Percentiles rank a stretch among this genome's conserved stretches.
These are phyloP conservation scores for Paragyromitra xinjiangensis DNA, from an alignment of 495 filamentous ascomycete genomes.

Conservation along the genomic window DNA sequence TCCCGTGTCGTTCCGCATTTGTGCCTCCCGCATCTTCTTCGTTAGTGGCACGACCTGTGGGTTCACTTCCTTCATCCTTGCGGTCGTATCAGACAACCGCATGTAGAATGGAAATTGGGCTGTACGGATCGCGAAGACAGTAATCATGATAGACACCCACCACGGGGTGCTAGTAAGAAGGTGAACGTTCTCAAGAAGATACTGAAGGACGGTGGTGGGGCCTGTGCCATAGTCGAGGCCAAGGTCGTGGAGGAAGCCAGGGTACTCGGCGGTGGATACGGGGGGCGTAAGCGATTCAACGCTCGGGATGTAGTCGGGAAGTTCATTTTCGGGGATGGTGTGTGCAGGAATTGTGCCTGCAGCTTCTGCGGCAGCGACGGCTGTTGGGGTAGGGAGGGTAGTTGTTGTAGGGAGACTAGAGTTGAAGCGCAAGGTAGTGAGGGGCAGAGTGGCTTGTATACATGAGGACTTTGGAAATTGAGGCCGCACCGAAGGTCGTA, in stretches of 20 bases:
- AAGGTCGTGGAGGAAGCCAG: constrained; percentile 82
- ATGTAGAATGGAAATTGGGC: constrained; percentile 72
- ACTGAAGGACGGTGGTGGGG: constrained; percentile 73
- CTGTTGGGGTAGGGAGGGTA: constrained; percentile 34
- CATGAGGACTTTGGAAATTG: background rate
- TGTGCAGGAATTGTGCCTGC: constrained; percentile 29
- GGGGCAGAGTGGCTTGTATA: background rate
- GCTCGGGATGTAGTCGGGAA: constrained; percentile 43
- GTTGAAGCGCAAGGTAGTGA: constrained; percentile 50
- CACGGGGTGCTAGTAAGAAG: constrained; percentile 76
- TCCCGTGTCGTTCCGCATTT: constrained; percentile 59
- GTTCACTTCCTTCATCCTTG: constrained; percentile 64
- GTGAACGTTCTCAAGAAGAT: constrained; percentile 80
- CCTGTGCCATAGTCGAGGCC: constrained; percentile 90
- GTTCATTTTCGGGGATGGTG: constrained; percentile 17
- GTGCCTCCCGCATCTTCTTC: constrained; percentile 63
- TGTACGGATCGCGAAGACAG: constrained; percentile 71
- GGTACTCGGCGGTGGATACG: constrained; percentile 66
- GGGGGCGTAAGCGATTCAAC: constrained; percentile 58
- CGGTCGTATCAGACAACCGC: constrained; percentile 66
- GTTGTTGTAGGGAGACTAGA: constrained; percentile 30
- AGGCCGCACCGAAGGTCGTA: constrained; percentile 7
- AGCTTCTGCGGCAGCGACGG: constrained; percentile 26
- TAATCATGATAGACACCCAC: constrained; percentile 76
- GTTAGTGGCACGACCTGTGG: constrained; percentile 63